Percentiles rank a stretch among this genome's conserved stretches.
Conservation (phyloP, 1,139 yeast species). For the Candida gigantensis region DNA sequence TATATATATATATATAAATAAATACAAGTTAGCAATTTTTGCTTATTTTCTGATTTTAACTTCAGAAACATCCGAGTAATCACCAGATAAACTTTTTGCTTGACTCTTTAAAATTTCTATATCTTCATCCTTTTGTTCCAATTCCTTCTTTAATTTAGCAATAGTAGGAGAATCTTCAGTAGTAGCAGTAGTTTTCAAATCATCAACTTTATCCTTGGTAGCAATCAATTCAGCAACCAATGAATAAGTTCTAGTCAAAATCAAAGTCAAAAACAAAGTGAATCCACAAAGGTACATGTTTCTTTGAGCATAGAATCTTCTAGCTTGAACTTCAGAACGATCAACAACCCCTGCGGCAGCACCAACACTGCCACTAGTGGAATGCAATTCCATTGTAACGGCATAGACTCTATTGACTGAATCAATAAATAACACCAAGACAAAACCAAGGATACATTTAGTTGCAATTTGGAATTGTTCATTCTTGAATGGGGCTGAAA, state of each 20-base stretch:
- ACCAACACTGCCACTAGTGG: slow-evolving; percentile 9
- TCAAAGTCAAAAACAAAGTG: slow-evolving; percentile 84
- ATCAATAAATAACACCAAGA: slow-evolving; percentile 81
- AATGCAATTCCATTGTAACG: slow-evolving; percentile 62
- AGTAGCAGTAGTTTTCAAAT: slow-evolving; percentile 24
- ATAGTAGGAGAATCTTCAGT: slow-evolving; percentile 40
- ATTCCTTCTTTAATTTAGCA: slow-evolving; percentile 50
- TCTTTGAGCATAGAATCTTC: slow-evolving; percentile 94
- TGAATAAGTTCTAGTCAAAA: slow-evolving; percentile 82
- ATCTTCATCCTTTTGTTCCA: slow-evolving; percentile 63
- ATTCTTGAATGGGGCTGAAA: slow-evolving; percentile 70
- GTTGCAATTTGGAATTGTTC: slow-evolving; percentile 75
- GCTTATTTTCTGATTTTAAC: slow-evolving; percentile 13
- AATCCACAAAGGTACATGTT: slow-evolving; percentile 96
- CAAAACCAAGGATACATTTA: slow-evolving; percentile 82
- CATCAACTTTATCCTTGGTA: slow-evolving; percentile 63
- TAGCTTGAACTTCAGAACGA: slow-evolving; percentile 79
- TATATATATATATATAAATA: too few relatives aligned
- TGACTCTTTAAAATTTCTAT: slow-evolving; percentile 70
- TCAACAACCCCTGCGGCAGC: slow-evolving; percentile 46
- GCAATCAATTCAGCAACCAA: slow-evolving; percentile 74
- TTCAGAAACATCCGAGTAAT: slow-evolving; percentile 44
- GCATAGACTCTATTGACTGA: slow-evolving; percentile 81
- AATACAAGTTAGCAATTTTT: too few relatives aligned
- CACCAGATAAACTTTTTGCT: slow-evolving; percentile 64